Evolutionary conservation across 108 stramenopile genomes (phyloP).

Genomic region (Cyclostephanos invisitatus): DNA sequence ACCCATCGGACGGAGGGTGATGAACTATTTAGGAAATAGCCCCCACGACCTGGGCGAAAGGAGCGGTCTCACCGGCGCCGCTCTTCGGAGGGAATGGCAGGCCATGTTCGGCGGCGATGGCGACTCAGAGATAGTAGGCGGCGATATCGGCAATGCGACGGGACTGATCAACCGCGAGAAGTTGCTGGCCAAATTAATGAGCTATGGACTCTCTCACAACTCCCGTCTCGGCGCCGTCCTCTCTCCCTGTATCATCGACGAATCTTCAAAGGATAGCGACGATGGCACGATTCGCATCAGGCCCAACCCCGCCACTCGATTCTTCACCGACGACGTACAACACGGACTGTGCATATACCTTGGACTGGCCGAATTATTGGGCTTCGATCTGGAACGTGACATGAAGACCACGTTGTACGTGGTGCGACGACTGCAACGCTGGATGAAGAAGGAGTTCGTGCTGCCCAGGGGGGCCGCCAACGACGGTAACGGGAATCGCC

Average conservation of each 20-base stretch:
- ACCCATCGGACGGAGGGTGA: slow-evolving; percentile 39
- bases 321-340: slow-evolving; percentile 51
- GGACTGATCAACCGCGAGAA: slow-evolving; percentile 39
- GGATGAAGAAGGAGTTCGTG: slow-evolving; percentile 59
- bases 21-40: slow-evolving; percentile 49
- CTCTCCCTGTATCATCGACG: slow-evolving; percentile 48
- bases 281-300: slow-evolving; percentile 49
- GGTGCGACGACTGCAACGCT: slow-evolving; percentile 48
- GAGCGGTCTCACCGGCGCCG: slow-evolving; percentile 40
- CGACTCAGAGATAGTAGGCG: neutral
- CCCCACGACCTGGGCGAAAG: slow-evolving; percentile 45
- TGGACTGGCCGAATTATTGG: slow-evolving; percentile 47
- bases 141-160: slow-evolving; percentile 10
- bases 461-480: slow-evolving; percentile 16
- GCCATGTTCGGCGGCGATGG: slow-evolving; percentile 10
- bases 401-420: slow-evolving; percentile 49
- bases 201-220: slow-evolving; percentile 49
- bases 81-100: slow-evolving; percentile 37
- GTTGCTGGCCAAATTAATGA: slow-evolving; percentile 39
- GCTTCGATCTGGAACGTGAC: slow-evolving; percentile 50
- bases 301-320: slow-evolving; percentile 41
- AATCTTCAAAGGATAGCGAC: slow-evolving; percentile 14
- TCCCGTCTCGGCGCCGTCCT: slow-evolving; percentile 50
- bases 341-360: slow-evolving; percentile 53
- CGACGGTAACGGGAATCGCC: neutral